A percentile compares a stretch with the other conserved stretches of the same genome.
Evolutionary conservation across 1,284 basidiomycete genomes (phyloP).

Genomic region (Malassezia japonica): DNA sequence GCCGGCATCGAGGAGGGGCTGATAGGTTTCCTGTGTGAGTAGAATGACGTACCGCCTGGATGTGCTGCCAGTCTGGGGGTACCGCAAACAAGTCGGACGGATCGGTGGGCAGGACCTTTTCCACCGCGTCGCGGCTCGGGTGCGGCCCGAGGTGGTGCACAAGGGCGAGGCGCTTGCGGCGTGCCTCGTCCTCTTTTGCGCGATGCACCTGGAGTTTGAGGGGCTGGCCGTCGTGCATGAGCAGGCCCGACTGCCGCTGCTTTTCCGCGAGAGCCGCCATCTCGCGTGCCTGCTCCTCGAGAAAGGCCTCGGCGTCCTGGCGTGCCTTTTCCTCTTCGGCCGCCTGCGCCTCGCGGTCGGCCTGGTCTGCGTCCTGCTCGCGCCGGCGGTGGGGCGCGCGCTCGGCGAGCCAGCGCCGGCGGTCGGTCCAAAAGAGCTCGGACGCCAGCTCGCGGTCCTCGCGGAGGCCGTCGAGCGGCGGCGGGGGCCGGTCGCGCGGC

Average conservation of each 20-base stretch:
- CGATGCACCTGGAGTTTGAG: slow-evolving; percentile 34
- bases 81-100: slow-evolving; percentile 18
- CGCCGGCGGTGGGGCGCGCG: slow-evolving; percentile 21
- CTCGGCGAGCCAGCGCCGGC: slow-evolving; percentile 33
- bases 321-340: slow-evolving; percentile 23
- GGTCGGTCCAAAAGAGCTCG: slow-evolving; percentile 16
- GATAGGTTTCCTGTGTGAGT: slow-evolving; percentile 16
- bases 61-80: slow-evolving; percentile 27
- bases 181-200: slow-evolving; percentile 3
- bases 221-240: slow-evolving; percentile 26
- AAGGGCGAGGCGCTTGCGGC: slow-evolving; percentile 27
- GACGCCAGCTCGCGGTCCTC: slow-evolving; percentile 15
- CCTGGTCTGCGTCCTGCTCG: slow-evolving; percentile 30
- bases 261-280: slow-evolving; percentile 31
- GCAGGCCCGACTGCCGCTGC: slow-evolving; percentile 34
- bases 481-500: not conserved
- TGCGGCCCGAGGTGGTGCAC: slow-evolving; percentile 15
- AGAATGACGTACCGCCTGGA: slow-evolving; percentile 21
- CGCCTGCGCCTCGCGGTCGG: slow-evolving; percentile 20
- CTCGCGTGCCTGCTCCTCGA: slow-evolving; percentile 37
- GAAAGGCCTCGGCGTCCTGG: slow-evolving; percentile 34
- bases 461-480: not conserved
- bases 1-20: slow-evolving; percentile 23
- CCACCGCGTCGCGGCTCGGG: slow-evolving; percentile 15
- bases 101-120: slow-evolving; percentile 7